phyloP scores from a whole-genome alignment of 1,139 yeast species.

The Yamadazyma dendronema region DNA sequence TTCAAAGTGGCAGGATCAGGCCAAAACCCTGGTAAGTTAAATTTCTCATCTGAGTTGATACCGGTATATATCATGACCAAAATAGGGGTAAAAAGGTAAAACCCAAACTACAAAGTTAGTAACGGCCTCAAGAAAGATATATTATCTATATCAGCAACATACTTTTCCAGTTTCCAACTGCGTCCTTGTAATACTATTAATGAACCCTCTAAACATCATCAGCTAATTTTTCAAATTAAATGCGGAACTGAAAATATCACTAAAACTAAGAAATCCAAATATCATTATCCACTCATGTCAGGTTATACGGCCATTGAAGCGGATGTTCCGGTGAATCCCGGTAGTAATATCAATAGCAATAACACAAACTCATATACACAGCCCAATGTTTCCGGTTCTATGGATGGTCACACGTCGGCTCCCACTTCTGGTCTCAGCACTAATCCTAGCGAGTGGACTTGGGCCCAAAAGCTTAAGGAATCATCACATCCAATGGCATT shows the following conservation, averaged over 20 bases:
- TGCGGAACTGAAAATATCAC: neutral
- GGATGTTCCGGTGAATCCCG: slow-evolving; percentile 18
- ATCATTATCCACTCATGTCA: slow-evolving; percentile 11
- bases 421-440: slow-evolving; percentile 5
- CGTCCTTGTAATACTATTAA: slow-evolving; percentile 48
- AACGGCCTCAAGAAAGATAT: neutral
- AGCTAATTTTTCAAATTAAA: slow-evolving; percentile 2
- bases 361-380: neutral
- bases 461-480: slow-evolving; percentile 33
- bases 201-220: slow-evolving; percentile 22
- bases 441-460: slow-evolving; percentile 23
- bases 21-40: slow-evolving; percentile 95
- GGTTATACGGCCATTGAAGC: slow-evolving; percentile 30
- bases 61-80: slow-evolving; percentile 91
- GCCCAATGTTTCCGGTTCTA: neutral
- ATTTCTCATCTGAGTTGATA: slow-evolving; percentile 80
- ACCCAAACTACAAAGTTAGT: slow-evolving; percentile 60
- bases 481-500: slow-evolving; percentile 86
- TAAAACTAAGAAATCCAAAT: neutral
- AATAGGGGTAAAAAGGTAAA: slow-evolving; percentile 83
- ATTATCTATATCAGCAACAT: no score
- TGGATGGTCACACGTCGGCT: neutral
- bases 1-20: slow-evolving; percentile 93
- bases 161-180: slow-evolving; percentile 70
- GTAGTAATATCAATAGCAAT: neutral